These are phyloP conservation scores for Starmerella davenportii DNA, from an alignment of 805 yeast species.

Conservation along the genomic window DNA sequence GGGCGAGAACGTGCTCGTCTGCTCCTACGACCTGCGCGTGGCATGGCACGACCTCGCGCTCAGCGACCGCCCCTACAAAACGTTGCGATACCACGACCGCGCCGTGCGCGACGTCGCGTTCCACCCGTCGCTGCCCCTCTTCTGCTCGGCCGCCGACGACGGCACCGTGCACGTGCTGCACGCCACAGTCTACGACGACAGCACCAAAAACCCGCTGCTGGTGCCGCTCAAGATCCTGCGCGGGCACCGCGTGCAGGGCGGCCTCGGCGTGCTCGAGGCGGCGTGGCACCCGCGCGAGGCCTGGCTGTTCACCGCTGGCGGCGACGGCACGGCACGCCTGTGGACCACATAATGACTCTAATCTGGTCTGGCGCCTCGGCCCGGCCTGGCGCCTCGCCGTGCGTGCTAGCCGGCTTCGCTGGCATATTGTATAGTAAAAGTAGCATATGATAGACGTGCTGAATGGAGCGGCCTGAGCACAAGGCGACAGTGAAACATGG, in stretches of 20 bases:
- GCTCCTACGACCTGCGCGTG: conserved; percentile 85
- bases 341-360: conserved; percentile 89
- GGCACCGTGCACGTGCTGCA: conserved; percentile 88
- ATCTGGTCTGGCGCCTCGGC: too few species aligned
- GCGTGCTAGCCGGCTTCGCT: too few species aligned
- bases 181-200: conserved; percentile 86
- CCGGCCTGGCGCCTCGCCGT: too few species aligned
- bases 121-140: conserved; percentile 77
- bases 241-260: conserved; percentile 67
- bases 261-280: conserved; percentile 71
- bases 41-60: conserved; percentile 95
- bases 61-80: conserved; percentile 78
- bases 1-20: conserved; percentile 85
- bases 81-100: conserved; percentile 81
- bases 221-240: conserved; percentile 88
- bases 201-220: conserved; percentile 84
- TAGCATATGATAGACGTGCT: too few species aligned
- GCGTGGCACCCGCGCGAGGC: conserved; percentile 98
- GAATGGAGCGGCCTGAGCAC: too few species aligned
- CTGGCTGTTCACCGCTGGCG: conserved; percentile 94
- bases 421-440: too few species aligned
- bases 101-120: conserved; percentile 80
- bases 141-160: conserved; percentile 91
- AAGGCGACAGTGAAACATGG: too few species aligned
- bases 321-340: conserved; percentile 84